Evolutionary conservation across 257 asterid genomes (phyloP).

Genomic region (Thymus mandschuricus): DNA sequence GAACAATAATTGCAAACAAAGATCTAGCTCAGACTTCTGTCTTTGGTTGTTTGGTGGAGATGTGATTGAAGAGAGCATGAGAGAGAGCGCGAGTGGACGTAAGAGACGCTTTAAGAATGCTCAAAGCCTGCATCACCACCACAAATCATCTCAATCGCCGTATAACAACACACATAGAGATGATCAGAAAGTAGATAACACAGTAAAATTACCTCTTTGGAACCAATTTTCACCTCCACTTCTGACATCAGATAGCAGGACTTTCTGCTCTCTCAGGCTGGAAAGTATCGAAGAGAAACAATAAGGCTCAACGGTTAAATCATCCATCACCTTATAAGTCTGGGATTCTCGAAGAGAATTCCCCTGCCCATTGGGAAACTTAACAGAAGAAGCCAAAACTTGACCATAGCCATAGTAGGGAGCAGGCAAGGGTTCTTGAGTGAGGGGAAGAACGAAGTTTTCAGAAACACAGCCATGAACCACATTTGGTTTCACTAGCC

Average conservation of each 20-base stretch:
- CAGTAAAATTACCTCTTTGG: constrained; percentile 23
- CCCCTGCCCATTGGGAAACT: neutral
- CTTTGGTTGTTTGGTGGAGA: too few relatives aligned
- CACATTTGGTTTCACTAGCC: constrained; percentile 27
- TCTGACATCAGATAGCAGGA: constrained; percentile 33
- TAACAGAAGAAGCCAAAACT: neutral
- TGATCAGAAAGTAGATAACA: too few relatives aligned
- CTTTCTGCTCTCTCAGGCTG: neutral
- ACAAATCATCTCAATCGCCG: too few relatives aligned
- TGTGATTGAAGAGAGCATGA: neutral
- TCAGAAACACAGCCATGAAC: constrained; percentile 9
- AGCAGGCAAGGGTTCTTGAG: neutral
- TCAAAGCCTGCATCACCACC: neutral
- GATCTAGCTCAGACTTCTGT: too few relatives aligned
- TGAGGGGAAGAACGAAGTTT: neutral
- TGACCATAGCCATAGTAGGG: too few relatives aligned
- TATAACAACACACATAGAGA: too few relatives aligned
- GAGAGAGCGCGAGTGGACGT: neutral
- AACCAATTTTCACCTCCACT: constrained; percentile 21
- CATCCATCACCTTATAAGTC: neutral
- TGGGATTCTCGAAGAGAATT: neutral
- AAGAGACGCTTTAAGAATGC: neutral
- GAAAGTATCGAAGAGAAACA: neutral
- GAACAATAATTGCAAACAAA: too few relatives aligned
- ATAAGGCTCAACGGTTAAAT: constrained; percentile 17